Base-by-base conservation (phyloP, 768 basidiomycete species). In the Bullera alba region DNA sequence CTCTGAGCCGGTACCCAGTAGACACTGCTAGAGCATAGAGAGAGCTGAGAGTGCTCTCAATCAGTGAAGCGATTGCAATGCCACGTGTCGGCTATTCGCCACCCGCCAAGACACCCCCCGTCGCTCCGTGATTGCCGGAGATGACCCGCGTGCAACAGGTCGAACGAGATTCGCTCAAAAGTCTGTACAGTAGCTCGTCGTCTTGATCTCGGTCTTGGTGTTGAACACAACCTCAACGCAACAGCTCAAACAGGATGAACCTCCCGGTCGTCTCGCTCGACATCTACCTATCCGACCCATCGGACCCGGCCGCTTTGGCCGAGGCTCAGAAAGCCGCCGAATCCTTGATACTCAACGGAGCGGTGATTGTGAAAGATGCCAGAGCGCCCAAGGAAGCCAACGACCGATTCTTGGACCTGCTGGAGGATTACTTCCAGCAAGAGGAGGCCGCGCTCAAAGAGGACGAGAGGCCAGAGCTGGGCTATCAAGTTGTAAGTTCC, bases 351-450 rank as follows among this genome's bases (percentile, higher is more conserved):
- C 76, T 78, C 30, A 90, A 86, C 52, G 92, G 92, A 2, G 92
- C 92, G 0, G 79, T 95, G 21, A 78, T 95, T 22, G 76, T 95
- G 34, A 83, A 80, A 48, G 92, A 95, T 71, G 85, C 84, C 14
- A 80, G 91, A 12, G 87, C 91, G 19, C 80, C 82, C 3, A 86
- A 88, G 63, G 76, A 81, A 21, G 86, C 89, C 70, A 96, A 97
- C 69, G 67, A 77, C 26, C 74, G 75, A 12, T 96, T 96, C 70
- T 79, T 97, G 34, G 86, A 95, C 74, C 77, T 93, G 41, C 77
- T 92, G 36, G 92, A 97, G 69, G 88, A 92, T 70, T 97, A 97
- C 72, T 97, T 97, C 65, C 77, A 79, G 5, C 90, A 90, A 68
- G 78, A 83, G 0, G 65, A 77, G 28, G 73, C 74, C 2, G 77